Conservation (phyloP, 192 early-diverging fungal species). For the Backusella macrospora region DNA sequence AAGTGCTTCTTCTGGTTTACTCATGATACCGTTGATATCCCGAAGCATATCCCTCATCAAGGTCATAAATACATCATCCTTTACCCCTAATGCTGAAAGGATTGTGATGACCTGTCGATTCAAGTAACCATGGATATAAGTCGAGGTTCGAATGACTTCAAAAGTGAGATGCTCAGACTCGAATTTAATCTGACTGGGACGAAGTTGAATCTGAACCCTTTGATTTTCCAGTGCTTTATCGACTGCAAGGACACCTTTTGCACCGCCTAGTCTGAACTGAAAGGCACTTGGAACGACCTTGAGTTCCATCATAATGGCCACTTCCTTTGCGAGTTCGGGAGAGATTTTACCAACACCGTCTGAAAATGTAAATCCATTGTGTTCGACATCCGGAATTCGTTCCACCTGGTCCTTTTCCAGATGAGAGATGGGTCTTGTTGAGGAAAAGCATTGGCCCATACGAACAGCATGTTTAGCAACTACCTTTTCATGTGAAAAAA, state of each 20-base stretch:
- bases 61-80: constrained; percentile 56
- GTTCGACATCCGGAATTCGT: constrained; percentile 59
- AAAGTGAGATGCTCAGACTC: constrained; percentile 48
- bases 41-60: constrained; percentile 48
- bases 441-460: constrained; percentile 76
- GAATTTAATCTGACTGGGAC: constrained; percentile 65
- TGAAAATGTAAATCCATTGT: constrained; percentile 64
- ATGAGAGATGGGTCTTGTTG: constrained; percentile 55
- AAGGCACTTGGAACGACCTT: constrained; percentile 57
- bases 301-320: constrained; percentile 45
- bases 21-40: constrained; percentile 42
- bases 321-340: constrained; percentile 42
- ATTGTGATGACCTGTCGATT: constrained; percentile 71
- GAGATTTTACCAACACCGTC: constrained; percentile 78
- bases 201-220: constrained; percentile 45
- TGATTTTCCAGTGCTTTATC: constrained; percentile 32
- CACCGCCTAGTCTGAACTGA: constrained; percentile 72
- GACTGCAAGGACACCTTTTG: constrained; percentile 64
- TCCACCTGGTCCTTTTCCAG: constrained; percentile 45
- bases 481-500: constrained; percentile 62
- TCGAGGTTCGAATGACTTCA: constrained; percentile 62
- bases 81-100: constrained; percentile 57
- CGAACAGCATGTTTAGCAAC: constrained; percentile 73
- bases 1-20: constrained; percentile 39
- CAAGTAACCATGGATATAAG: constrained; percentile 53